Conservation (phyloP, 768 basidiomycete genomes). For the Naganishia randhawae region DNA sequence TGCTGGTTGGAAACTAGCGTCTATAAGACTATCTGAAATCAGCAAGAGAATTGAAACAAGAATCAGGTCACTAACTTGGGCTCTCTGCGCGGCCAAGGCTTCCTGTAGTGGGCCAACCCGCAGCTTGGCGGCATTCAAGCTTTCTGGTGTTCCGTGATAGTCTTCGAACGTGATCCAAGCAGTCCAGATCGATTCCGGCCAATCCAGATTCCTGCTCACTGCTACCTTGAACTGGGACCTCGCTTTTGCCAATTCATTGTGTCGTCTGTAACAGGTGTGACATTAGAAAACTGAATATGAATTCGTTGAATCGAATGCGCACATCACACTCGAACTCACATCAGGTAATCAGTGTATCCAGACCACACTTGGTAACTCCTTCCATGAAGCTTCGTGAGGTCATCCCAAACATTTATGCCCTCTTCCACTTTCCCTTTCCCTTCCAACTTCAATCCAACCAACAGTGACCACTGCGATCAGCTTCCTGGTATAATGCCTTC, state of each 20-base stretch:
- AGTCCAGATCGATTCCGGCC: conserved; percentile 92
- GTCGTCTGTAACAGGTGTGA: conserved; percentile 37
- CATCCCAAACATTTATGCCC: conserved; percentile 59
- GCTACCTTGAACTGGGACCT: conserved; percentile 66
- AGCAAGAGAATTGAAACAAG: conserved; percentile 9
- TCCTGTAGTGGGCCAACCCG: conserved; percentile 34
- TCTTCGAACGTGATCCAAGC: conserved; percentile 86
- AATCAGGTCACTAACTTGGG: conserved; percentile 52
- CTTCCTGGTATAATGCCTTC: too few species aligned
- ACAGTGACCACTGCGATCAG: conserved; percentile 12
- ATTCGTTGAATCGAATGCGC: background rate
- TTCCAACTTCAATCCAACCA: conserved; percentile 32
- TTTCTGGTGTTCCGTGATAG: conserved; percentile 67
- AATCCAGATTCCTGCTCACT: conserved; percentile 73
- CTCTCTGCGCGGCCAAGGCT: conserved; percentile 32
- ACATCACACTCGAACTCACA: conserved; percentile 54
- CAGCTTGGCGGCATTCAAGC: conserved; percentile 43
- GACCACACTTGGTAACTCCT: conserved; percentile 72
- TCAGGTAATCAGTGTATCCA: conserved; percentile 67
- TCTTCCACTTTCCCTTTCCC: conserved; percentile 37
- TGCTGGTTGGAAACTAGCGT: background rate
- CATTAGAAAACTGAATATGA: background rate
- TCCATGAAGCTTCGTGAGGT: conserved; percentile 64
- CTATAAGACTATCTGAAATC: background rate
- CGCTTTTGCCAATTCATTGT: conserved; percentile 55